Base-by-base conservation (phyloP, 495 filamentous ascomycete genomes). In the Xylaria intraflava region DNA sequence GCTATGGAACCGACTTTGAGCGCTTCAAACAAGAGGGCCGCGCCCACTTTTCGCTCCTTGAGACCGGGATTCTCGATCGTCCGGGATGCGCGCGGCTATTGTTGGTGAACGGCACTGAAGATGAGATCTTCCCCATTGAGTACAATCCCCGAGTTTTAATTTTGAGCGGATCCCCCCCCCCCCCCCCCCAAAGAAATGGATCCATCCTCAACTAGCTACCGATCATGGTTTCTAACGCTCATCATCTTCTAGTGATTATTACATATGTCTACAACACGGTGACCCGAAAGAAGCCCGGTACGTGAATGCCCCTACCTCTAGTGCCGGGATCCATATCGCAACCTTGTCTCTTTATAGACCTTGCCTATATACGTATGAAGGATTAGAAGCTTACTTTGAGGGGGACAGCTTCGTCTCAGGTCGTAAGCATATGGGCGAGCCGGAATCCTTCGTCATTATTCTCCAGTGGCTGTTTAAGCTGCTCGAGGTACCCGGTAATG, bases 91-190 rank as follows among this genome's bases (percentile, higher is more conserved):
- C 77, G 14, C 69, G 80, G 9, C 63, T 88, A 38, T 64, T 89
- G 30, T 61, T 87, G n/a, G 72, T 88, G 12, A 89, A 89, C 64
- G 84, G 84, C 1, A 76, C 75, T 11, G 70, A 79, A 50, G 84
- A 87, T 53, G 83, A 81, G 46, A 78, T 88, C 16, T 84, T 87
- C 56, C 86, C 86, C 0, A 82, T 89, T 42, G 85, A 88, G n/a
- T n/a, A n/a, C n/a, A n/a, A n/a, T n/a, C n/a, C n/a, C n/a, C n/a
- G n/a, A n/a, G n/a, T n/a, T n/a, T n/a, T n/a, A n/a, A n/a, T n/a
- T n/a, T n/a, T n/a, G n/a, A n/a, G n/a, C n/a, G n/a, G n/a, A n/a
- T n/a, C n/a, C n/a, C n/a, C n/a, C n/a, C n/a, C n/a, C n/a, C n/a
- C n/a, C n/a, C n/a, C n/a, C n/a, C n/a, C n/a, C n/a, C n/a, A n/a